Evolutionary conservation across 768 basidiomycete species (phyloP), one percentile per base, ranked within the genome.

Genomic region (Terana coerulea): DNA sequence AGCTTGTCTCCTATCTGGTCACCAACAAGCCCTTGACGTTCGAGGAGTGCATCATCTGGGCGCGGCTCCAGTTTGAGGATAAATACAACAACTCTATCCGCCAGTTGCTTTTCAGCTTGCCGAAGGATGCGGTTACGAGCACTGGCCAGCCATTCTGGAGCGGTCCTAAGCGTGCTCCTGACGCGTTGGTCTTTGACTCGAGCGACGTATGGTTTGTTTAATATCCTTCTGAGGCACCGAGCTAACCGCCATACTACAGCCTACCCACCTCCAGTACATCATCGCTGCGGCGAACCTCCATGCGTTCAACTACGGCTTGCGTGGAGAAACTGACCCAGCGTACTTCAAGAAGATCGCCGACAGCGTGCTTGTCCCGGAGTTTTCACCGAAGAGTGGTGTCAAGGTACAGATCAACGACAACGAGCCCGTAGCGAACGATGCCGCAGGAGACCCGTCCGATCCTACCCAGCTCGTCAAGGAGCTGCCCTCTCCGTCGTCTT

Each of bases 81-180:
- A 91, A 89, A 65, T 99, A 91, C 67, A 89, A 81, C 74, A 94
- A 95, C 63, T 82, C 89, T 39, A 98, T 98, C 67, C 84, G 84
- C 53, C 97, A 99, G 67, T 73, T 99, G 30, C 68, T 99, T 39
- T 92, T 81, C 76, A 97, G 91, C 70, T 75, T 99, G 59, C 97
- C 97, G 10, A 95, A 94, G 68, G 97, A 99, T 66, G 87, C 89
- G 33, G 72, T 89, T 41, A 94, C 95, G 7, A 91, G 82, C 62
- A 87, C 84, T 17, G 97, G 97, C 5, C 91, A 93, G 60, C 95
- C 94, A 10, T 99, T 99, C 80, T 99, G 97, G 97, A 95, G 92
- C 60, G 93, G 95, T 17, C 97, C 97, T 2, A 99, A 99, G 75
- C 83, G 97, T 54, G 95, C 95, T 6, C 97, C 97, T 11, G 93